Conservation (phyloP, 306 rosid genomes). For the Vicia faba region DNA sequence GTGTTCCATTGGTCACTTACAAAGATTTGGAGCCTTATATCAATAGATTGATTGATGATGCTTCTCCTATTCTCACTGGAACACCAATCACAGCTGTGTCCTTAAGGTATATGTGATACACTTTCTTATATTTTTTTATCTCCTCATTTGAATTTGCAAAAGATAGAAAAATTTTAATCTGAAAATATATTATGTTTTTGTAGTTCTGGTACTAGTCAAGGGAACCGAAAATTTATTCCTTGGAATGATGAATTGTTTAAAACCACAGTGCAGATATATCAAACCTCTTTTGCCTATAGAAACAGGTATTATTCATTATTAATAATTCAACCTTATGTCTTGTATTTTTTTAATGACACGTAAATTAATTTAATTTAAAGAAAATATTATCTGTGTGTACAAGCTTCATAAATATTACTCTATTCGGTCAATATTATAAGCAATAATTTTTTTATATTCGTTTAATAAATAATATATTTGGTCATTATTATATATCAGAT, state of each 20-base stretch:
- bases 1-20: constrained; percentile 78
- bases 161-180: background rate
- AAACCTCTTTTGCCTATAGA: constrained; percentile 83
- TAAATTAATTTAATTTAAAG: too few species aligned
- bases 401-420: too few species aligned
- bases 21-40: constrained; percentile 69
- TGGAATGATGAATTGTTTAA: constrained; percentile 88
- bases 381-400: too few species aligned
- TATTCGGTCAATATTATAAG: too few species aligned
- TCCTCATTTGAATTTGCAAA: background rate
- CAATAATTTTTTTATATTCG: too few species aligned
- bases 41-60: constrained; percentile 64
- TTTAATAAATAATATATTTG: too few species aligned
- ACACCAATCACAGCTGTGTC: constrained; percentile 81
- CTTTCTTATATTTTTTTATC: background rate
- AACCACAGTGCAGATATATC: constrained; percentile 69
- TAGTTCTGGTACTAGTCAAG: constrained; percentile 96
- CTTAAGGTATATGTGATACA: constrained; percentile 48
- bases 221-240: constrained; percentile 80
- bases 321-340: background rate
- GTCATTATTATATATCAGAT: too few species aligned
- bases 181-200: constrained; percentile 31
- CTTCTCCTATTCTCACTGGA: constrained; percentile 73
- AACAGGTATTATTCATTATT: constrained; percentile 51
- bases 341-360: too few species aligned